Evolutionary conservation across 1,284 basidiomycete species (phyloP), one percentile per base, ranked within the genome.

Genomic region (Cryptococcus neoformans): DNA sequence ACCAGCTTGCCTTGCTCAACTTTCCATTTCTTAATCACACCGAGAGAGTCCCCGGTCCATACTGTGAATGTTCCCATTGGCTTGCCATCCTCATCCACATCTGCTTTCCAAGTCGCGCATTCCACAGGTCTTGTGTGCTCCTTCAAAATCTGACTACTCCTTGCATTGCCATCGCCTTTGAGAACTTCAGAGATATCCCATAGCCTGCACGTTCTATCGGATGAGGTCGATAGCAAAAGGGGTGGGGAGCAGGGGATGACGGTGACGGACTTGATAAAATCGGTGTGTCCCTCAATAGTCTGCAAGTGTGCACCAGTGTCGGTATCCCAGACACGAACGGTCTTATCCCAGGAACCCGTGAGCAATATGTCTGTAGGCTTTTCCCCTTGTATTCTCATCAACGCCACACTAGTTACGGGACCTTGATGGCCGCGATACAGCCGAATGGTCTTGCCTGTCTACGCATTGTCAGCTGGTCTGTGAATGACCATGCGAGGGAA

Each of bases 281-380:
- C 92, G 0, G 82, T 80, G 69, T 96, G 92, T 0, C 86, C 89
- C n/a, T 81, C 76, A 0, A 87, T 87, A 0, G 87, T 85, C 0
- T 84, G 87, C n/a, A 92, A 75, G 34, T 85, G 60, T 14, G 78
- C 74, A 65, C 85, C 89, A 1, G 84, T 92, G 65, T 83, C 71
- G 3, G 83, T 83, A 67, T 92, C 81, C 92, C 92, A 96, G 2
- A 92, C 62, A 68, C 85, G 87, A 72, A 95, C 88, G 0, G 86
- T 86, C 88, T 88, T 87, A 73, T 96, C 92, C 92, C 92, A 96
- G 44, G 92, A 92, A 17, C 89, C 90, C 45, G 89, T 90, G 59
- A 94, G 82, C 40, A 96, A 76, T 6, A 59, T 16, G 16, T 17
- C 8, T 21, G 21, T 21, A 11, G 35, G 14, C 6, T 12, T 35